phyloP scores from a whole-genome alignment of 768 basidiomycete species.

The Cystofilobasidium bisporidii region DNA sequence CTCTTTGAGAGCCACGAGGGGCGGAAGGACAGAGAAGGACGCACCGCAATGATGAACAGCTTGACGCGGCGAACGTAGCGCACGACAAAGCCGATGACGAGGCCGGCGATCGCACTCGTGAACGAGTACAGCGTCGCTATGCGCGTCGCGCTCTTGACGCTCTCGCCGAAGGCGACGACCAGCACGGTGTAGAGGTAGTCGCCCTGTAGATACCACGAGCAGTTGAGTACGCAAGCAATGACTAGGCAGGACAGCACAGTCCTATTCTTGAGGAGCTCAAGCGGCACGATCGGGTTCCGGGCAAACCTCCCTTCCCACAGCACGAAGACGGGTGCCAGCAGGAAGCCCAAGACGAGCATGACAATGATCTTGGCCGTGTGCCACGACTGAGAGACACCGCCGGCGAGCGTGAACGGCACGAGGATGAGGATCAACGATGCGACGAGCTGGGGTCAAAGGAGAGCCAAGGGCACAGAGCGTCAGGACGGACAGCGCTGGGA shows the following conservation, averaged over 20 bases:
- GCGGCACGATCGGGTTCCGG: slow-evolving; percentile 20
- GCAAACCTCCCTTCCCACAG: slow-evolving; percentile 24
- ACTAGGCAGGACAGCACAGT: slow-evolving; percentile 36
- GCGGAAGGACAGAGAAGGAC: not conserved
- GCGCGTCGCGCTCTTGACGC: slow-evolving; percentile 33
- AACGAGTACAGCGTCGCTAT: slow-evolving; percentile 37
- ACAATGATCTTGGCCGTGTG: slow-evolving; percentile 33
- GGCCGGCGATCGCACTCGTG: slow-evolving; percentile 35
- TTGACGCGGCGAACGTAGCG: slow-evolving; percentile 35
- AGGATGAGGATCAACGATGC: slow-evolving; percentile 38
- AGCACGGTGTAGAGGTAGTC: slow-evolving; percentile 37
- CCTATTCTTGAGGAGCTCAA: slow-evolving; percentile 33
- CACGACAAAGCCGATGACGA: slow-evolving; percentile 35
- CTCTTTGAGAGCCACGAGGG: too few species aligned
- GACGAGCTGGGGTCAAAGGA: slow-evolving; percentile 15
- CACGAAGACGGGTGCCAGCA: slow-evolving; percentile 34
- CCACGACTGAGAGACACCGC: slow-evolving; percentile 34
- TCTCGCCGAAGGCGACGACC: slow-evolving; percentile 33
- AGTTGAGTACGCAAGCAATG: slow-evolving; percentile 18
- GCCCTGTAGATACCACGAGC: slow-evolving; percentile 22
- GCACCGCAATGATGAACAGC: slow-evolving; percentile 32
- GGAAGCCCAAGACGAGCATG: slow-evolving; percentile 38
- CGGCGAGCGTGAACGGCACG: slow-evolving; percentile 39
- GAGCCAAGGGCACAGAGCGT: not conserved
- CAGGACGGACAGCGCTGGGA: too few species aligned